Evolutionary conservation across 148 eudicot species (phyloP), one percentile per base, ranked within the genome.

Genomic region (Pharnaceum exiguum): DNA sequence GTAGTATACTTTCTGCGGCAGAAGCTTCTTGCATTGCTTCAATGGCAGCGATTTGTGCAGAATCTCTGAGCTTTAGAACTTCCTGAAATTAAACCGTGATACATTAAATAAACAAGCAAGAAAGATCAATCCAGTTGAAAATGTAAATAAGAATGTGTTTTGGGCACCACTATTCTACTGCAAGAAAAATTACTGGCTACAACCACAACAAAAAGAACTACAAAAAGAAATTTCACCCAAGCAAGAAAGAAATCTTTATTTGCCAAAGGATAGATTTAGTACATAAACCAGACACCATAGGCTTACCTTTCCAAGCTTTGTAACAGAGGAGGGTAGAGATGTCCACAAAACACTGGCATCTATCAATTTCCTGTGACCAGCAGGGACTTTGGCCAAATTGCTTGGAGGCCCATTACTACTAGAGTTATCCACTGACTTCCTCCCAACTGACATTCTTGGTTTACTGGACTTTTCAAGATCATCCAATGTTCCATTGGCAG

Each of bases 1-100:
- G 76, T 46, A 89, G 90, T 52, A 86, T 55, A 68, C 69, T 75
- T 68, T 86, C 94, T 4, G 96, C 85, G 60, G 79, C 82, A n/a
- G 87, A 79, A 66, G 96, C 90, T 77, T 83, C 94, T 71, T 83
- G 85, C 77, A 89, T 65, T 48, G 96, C 96, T 69, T 82, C 94
- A 51, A 85, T 71, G 28, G 96, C 94, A 56, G 89, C 87, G 26
- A 70, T 71, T 72, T 85, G 96, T 5, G 94, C 94, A 8, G 96
- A 76, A 58, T 85, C 83, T 73, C 96, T 85, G 65, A 77, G 77
- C 81, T 67, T 81, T 62, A 86, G 27, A 42, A 86, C 94, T 67
- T 86, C 94, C 96, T 89, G 74, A 46, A 64, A 15, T 28, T n/a
- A 5, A 49, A 30, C 16, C 19, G 45, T 54, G n/a, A 36, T 4